Base-by-base conservation (phyloP, 306 rosid species). In the Prunus mira region DNA sequence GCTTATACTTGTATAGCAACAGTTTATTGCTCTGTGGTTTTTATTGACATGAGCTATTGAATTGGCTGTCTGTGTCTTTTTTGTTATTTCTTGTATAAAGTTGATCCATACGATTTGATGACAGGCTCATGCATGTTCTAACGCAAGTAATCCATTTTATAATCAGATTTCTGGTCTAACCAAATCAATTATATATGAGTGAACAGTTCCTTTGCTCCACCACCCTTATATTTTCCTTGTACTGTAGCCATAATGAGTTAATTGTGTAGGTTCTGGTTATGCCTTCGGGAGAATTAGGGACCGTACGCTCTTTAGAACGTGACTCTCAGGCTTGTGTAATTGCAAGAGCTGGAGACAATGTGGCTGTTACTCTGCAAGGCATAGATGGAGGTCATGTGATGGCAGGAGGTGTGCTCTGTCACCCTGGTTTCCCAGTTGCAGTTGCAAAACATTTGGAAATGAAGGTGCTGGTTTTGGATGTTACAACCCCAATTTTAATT, bases 311-410 rank as follows among this genome's bases (percentile, higher is more conserved):
- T 38, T 78, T 95, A 79, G 97, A 92, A 80, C 89, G 99, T 12
- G 91, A 92, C 80, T 90, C 98, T 71, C 89, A 81, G 72, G 81
- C 85, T 28, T 92, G 99, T 78, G 20, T 88, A 11, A 73, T 87
- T 68, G 99, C 96, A 41, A 89, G 99, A 86, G 93, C 99, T 62
- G 99, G 99, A 46, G 99, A 95, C 82, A 95, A 84, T 69, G 91
- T 95, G 24, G 84, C 92, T 57, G 93, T 95, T 75, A 82, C 83
- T 6, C 84, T 95, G 82, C 92, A 92, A 76, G 98, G 92, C 82
- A 81, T 95, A 28, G 97, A 90, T 70, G 88, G 76, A 56, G 86
- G 78, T 79, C 84, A 80, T 71, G 96, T 92, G 75, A 84, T 76
- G 82, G 87, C 98, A 24, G 99, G 99, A 38, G 97, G 91, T 12